A percentile compares a stretch with the other conserved stretches of the same genome.
Conservation (phyloP, 116 monocot species). For the Cymodocea nodosa region DNA sequence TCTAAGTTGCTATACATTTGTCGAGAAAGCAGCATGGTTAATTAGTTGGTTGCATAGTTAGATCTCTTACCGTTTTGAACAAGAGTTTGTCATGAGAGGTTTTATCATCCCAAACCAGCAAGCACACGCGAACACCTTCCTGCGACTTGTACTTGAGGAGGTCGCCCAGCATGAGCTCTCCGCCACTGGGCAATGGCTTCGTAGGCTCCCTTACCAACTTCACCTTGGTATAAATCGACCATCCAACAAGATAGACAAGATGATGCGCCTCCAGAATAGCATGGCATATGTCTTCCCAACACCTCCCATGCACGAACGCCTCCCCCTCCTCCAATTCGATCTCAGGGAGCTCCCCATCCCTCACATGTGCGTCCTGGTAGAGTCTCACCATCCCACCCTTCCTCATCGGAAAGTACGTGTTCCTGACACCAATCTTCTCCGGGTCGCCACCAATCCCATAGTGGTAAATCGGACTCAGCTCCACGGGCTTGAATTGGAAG, state of each 20-base stretch:
- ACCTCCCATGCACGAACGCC: constrained; percentile 42
- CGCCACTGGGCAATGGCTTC: constrained; percentile 18
- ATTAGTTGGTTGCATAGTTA: not conserved
- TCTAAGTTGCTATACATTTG: no score
- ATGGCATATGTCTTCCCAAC: constrained; percentile 96
- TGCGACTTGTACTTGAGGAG: constrained; percentile 86
- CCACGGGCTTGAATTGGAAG: constrained; percentile 30
- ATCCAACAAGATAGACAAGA: constrained; percentile 78
- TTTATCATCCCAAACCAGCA: constrained; percentile 94
- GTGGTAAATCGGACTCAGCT: constrained; percentile 18
- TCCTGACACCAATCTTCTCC: constrained; percentile 23
- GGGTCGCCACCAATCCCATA: constrained; percentile 30
- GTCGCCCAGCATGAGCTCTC: constrained; percentile 42
- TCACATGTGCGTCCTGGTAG: constrained; percentile 72
- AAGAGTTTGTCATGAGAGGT: constrained; percentile 67
- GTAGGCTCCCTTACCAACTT: constrained; percentile 65
- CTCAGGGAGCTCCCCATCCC: constrained; percentile 31
- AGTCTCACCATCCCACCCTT: constrained; percentile 50
- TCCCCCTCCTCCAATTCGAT: constrained; percentile 39
- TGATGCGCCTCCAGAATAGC: constrained; percentile 84
- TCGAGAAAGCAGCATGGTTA: no score
- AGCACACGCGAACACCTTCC: constrained; percentile 76
- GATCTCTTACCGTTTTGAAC: constrained; percentile 41
- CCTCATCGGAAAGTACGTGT: constrained; percentile 48
- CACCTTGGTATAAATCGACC: constrained; percentile 65